These are phyloP conservation scores for Musa schizocarpa DNA, from an alignment of 176 grass and related monocot species.

Conservation along the genomic window DNA sequence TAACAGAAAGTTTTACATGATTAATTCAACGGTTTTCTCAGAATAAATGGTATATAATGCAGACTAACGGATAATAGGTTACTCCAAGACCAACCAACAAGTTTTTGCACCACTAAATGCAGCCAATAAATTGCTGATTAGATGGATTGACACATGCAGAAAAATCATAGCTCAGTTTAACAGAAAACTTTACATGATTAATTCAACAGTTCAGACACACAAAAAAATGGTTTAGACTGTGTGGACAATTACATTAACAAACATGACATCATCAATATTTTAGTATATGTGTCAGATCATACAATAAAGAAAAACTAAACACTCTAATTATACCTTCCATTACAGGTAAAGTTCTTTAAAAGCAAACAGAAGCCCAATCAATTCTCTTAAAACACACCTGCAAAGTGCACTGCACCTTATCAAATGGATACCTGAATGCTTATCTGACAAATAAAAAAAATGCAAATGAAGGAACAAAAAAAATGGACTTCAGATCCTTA, in stretches of 20 bases:
- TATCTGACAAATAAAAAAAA: background rate
- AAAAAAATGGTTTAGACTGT: background rate
- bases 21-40: background rate
- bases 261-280: background rate
- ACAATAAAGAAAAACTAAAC: background rate
- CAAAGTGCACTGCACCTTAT: constrained; percentile 1
- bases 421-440: background rate
- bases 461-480: background rate
- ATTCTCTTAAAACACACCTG: background rate
- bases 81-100: no score
- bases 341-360: constrained; percentile 8
- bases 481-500: background rate
- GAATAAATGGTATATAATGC: background rate
- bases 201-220: background rate
- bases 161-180: background rate
- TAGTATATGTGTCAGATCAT: background rate
- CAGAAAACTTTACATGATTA: background rate
- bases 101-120: background rate
- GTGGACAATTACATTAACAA: background rate
- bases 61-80: no score
- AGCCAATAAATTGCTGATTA: background rate
- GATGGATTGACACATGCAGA: background rate
- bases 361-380: constrained; percentile 2
- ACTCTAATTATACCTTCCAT: background rate
- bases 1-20: background rate